These are phyloP conservation scores for Takashimella tepidaria DNA, from an alignment of 1,284 basidiomycete species.

Conservation along the genomic window DNA sequence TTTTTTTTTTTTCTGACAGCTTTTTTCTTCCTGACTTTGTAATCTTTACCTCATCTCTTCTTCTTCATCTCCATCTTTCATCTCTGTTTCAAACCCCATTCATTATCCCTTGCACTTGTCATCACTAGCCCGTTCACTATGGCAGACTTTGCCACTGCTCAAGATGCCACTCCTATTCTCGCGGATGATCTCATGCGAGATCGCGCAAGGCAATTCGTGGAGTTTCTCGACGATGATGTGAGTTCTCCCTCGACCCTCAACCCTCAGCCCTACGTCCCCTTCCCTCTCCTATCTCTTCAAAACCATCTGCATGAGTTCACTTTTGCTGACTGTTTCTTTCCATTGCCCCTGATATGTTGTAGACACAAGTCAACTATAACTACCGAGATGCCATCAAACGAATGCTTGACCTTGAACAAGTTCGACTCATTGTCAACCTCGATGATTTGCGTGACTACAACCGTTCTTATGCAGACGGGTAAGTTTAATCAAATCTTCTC, in stretches of 20 bases:
- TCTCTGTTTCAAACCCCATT: neutral
- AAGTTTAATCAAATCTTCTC: slow-evolving; percentile 19
- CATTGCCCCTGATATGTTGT: no score
- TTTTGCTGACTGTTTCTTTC: no score
- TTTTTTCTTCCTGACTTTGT: neutral
- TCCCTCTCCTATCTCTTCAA: no score
- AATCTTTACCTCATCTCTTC: neutral
- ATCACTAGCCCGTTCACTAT: slow-evolving; percentile 21
- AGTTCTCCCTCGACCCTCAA: slow-evolving; percentile 50
- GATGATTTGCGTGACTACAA: slow-evolving; percentile 95
- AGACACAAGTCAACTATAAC: slow-evolving; percentile 53
- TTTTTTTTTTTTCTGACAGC: neutral
- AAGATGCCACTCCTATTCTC: slow-evolving; percentile 37
- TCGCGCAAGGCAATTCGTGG: slow-evolving; percentile 72
- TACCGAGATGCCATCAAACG: slow-evolving; percentile 81
- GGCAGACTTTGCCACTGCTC: slow-evolving; percentile 31
- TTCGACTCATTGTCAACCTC: slow-evolving; percentile 90
- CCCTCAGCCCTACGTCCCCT: no score
- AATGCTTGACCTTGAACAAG: slow-evolving; percentile 77
- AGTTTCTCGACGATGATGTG: slow-evolving; percentile 79
- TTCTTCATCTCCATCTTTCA: slow-evolving; percentile 1
- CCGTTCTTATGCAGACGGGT: slow-evolving; percentile 60
- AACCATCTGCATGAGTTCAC: neutral
- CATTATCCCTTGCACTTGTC: neutral
- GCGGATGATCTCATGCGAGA: slow-evolving; percentile 68